A percentile compares a stretch with the other conserved stretches of the same genome.
Conservation (phyloP, 441 rosid species). For the Mallotus japonicus region DNA sequence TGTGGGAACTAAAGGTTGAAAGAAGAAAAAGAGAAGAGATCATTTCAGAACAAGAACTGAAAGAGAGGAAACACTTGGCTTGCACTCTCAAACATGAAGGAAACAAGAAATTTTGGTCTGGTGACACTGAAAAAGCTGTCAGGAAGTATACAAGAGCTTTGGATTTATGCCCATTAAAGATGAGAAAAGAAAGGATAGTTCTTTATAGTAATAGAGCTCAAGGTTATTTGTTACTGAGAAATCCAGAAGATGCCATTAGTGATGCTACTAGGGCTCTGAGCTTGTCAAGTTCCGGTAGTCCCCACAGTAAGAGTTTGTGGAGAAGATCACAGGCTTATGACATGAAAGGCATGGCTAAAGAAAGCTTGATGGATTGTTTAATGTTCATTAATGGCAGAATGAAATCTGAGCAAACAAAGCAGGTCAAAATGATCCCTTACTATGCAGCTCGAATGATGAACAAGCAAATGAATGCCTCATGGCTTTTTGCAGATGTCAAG, state of each 20-base stretch:
- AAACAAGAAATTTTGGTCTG: slow-evolving; percentile 49
- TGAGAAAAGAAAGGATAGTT: slow-evolving; percentile 57
- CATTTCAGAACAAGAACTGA: slow-evolving; percentile 42
- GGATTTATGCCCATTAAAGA: slow-evolving; percentile 49
- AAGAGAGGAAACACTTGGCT: slow-evolving; percentile 39
- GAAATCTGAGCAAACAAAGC: slow-evolving; percentile 25
- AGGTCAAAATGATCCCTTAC: slow-evolving; percentile 45
- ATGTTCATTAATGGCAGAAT: slow-evolving; percentile 47
- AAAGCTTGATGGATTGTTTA: slow-evolving; percentile 81
- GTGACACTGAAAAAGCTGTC: slow-evolving; percentile 48
- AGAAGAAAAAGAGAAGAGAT: slow-evolving; percentile 54
- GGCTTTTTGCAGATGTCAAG: slow-evolving; percentile 49
- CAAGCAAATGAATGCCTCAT: slow-evolving; percentile 72
- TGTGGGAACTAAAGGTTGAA: slow-evolving; percentile 63
- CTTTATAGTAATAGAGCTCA: slow-evolving; percentile 74
- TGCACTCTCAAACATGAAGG: slow-evolving; percentile 54
- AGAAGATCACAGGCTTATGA: slow-evolving; percentile 88
- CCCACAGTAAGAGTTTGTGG: slow-evolving; percentile 81
- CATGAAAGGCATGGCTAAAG: slow-evolving; percentile 60
- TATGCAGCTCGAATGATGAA: slow-evolving; percentile 64
- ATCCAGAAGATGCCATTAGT: slow-evolving; percentile 61
- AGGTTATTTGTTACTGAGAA: slow-evolving; percentile 47
- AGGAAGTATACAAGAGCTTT: slow-evolving; percentile 50
- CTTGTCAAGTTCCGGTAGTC: slow-evolving; percentile 38
- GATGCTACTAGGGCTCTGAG: slow-evolving; percentile 77